Evolutionary conservation across 2,329 filamentous ascomycete genomes (phyloP), one percentile per base, ranked within the genome.

Genomic region (Ophiocordyceps camponoti-leonardi): DNA sequence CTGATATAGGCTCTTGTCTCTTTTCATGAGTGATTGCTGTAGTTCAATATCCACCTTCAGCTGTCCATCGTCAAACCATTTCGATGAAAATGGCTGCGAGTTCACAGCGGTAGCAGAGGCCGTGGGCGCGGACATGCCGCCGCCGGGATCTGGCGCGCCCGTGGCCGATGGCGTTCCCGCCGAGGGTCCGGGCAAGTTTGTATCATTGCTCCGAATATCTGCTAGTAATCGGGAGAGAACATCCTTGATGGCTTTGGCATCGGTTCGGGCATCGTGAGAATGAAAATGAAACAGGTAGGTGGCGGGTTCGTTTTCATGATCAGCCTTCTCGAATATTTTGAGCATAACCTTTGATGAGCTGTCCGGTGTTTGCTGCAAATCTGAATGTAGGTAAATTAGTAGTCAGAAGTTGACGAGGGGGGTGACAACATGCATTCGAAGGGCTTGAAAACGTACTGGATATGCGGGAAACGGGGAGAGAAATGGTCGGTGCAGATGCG

Each of bases 291-390:
- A 95, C 43, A 90, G 77, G 59, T 93, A 86, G 46, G 79, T 76
- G 42, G 80, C 73, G 18, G 84, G 67, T 44, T 81, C 76, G 26
- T 69, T 61, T 23, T 68, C 68, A 42, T 68, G 67, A 30, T 76
- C 64, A 40, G 75, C 64, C 59, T 87, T 83, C 50, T 83, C 83
- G 54, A 95, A 85, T 46, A 98, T 81, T 62, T 92, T 94, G 48
- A 96, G 74, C 73, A 94, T 94, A 45, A 94, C 87, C 69, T 94
- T 95, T 18, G 86, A 70, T 33, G 78, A 80, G n/a, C 72, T 80
- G 49, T 86, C 86, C 13, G 92, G 88, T 1, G 92, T 96, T 61
- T 96, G 90, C 62, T 98, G 90, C 43, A 98, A 76, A 65, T 96
- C 86, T 92, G 54, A 23, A 20, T 16, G 12, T 16, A 19, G 44